Conservation (phyloP, 1,284 basidiomycete species). For the Butyriboletus appendiculatus region DNA sequence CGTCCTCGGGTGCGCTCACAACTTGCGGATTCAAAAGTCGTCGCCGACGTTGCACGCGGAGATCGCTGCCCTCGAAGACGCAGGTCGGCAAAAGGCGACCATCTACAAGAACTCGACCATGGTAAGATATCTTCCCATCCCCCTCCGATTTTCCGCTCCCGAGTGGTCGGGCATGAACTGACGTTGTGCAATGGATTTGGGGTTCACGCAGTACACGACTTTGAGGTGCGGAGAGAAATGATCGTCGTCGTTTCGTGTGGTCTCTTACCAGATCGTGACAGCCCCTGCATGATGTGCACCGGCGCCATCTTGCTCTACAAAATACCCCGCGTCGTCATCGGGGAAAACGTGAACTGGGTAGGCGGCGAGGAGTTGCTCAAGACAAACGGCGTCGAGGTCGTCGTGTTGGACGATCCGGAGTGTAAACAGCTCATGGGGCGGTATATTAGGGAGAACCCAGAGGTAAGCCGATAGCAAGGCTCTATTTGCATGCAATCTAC, state of each 20-base stretch:
- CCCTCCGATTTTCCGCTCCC: too few relatives aligned
- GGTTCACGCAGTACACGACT: slow-evolving; percentile 42
- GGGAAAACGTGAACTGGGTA: slow-evolving; percentile 52
- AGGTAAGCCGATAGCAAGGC: slow-evolving; percentile 37
- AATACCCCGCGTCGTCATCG: slow-evolving; percentile 61
- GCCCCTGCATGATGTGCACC: slow-evolving; percentile 64
- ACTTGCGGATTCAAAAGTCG: slow-evolving; percentile 52
- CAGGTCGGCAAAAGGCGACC: slow-evolving; percentile 44
- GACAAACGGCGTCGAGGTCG: slow-evolving; percentile 51
- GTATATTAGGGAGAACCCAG: slow-evolving; percentile 52
- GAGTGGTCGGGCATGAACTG: not conserved
- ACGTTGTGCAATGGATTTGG: not conserved
- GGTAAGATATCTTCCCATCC: slow-evolving; percentile 1
- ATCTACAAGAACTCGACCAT: slow-evolving; percentile 51
- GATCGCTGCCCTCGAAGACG: slow-evolving; percentile 52
- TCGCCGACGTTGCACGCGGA: slow-evolving; percentile 60
- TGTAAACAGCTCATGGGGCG: slow-evolving; percentile 48
- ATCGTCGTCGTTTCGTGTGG: not conserved
- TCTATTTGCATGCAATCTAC: slow-evolving; percentile 10
- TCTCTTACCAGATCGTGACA: slow-evolving; percentile 19
- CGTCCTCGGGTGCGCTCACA: slow-evolving; percentile 50
- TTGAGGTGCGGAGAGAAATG: slow-evolving; percentile 41
- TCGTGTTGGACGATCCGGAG: slow-evolving; percentile 46
- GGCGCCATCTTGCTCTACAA: slow-evolving; percentile 60
- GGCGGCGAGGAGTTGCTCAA: slow-evolving; percentile 54